phyloP scores from a whole-genome alignment of 441 rosid species.

The Mallotus repandus region DNA sequence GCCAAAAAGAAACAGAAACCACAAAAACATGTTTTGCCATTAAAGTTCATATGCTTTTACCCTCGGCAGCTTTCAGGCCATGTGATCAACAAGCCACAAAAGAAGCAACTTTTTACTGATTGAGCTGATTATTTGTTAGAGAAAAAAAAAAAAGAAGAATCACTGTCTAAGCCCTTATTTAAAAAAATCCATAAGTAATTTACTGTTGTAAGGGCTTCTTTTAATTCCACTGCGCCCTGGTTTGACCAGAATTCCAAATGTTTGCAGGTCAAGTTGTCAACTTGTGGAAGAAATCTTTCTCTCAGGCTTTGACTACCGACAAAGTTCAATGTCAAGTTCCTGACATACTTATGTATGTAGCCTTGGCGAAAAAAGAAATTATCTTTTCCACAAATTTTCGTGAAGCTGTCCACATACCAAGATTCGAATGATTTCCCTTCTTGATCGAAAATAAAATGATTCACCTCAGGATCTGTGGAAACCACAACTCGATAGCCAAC shows the following conservation, averaged over 20 bases:
- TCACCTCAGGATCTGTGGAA: slow-evolving; percentile 31
- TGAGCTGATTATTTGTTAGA: too few species aligned
- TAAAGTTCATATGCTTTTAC: too few species aligned
- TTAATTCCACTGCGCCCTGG: slow-evolving; percentile 26
- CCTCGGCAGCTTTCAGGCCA: too few species aligned
- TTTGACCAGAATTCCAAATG: slow-evolving; percentile 27
- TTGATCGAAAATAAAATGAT: slow-evolving; percentile 31
- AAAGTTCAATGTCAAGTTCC: slow-evolving; percentile 26
- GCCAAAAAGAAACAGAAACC: slow-evolving; percentile 1
- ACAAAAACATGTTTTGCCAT: too few species aligned
- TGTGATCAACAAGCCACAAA: too few species aligned
- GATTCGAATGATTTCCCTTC: slow-evolving; percentile 28
- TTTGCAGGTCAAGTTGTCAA: slow-evolving; percentile 23
- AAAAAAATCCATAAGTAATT: not conserved
- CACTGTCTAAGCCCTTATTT: not conserved
- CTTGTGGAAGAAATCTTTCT: slow-evolving; percentile 21
- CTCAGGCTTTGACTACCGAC: slow-evolving; percentile 28
- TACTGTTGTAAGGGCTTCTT: slow-evolving; percentile 28
- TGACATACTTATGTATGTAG: slow-evolving; percentile 32
- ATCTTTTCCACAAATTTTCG: slow-evolving; percentile 33
- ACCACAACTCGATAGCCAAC: slow-evolving; percentile 31
- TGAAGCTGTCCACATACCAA: slow-evolving; percentile 32
- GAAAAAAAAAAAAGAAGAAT: too few species aligned
- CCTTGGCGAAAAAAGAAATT: slow-evolving; percentile 33
- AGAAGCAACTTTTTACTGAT: too few species aligned